Conservation (phyloP, 345 rosid species). For the Eucalyptus cloeziana region DNA sequence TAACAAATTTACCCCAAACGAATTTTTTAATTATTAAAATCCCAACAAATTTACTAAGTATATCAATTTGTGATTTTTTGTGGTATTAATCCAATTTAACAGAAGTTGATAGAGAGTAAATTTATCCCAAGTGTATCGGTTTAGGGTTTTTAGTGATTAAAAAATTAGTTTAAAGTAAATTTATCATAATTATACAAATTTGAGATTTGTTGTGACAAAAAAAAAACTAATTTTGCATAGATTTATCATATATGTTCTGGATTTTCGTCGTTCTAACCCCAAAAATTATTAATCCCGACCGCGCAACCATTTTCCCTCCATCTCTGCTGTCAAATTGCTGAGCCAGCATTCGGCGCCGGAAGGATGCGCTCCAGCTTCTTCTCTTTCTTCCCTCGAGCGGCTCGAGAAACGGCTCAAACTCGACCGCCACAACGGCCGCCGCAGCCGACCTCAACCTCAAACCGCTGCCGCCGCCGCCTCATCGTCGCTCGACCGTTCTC, state of each 20-base stretch:
- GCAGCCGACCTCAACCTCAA: neutral
- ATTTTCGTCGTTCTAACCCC: too few relatives aligned
- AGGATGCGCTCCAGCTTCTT: conserved; percentile 18
- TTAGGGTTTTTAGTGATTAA: fast-evolving
- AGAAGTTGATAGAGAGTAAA: fast-evolving
- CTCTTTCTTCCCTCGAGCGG: conserved; percentile 32
- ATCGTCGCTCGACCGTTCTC: neutral
- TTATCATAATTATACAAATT: too few relatives aligned
- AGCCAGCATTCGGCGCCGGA: neutral
- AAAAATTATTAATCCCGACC: too few relatives aligned
- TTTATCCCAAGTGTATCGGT: fast-evolving
- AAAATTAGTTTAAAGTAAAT: too few relatives aligned
- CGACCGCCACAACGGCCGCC: neutral
- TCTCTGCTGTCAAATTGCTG: neutral
- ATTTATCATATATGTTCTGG: too few relatives aligned
- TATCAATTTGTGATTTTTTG: fast-evolving
- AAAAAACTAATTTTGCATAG: too few relatives aligned
- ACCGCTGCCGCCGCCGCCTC: neutral
- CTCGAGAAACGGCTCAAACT: conserved; percentile 37
- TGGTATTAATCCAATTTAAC: too few relatives aligned
- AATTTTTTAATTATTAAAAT: too few relatives aligned
- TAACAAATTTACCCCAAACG: fast-evolving
- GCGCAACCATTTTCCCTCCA: neutral
- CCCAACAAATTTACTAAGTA: too few relatives aligned
- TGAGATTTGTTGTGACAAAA: too few relatives aligned